Evolutionary conservation across 108 stramenopile genomes (phyloP).

Genomic region (Fragilaria crotonensis): DNA sequence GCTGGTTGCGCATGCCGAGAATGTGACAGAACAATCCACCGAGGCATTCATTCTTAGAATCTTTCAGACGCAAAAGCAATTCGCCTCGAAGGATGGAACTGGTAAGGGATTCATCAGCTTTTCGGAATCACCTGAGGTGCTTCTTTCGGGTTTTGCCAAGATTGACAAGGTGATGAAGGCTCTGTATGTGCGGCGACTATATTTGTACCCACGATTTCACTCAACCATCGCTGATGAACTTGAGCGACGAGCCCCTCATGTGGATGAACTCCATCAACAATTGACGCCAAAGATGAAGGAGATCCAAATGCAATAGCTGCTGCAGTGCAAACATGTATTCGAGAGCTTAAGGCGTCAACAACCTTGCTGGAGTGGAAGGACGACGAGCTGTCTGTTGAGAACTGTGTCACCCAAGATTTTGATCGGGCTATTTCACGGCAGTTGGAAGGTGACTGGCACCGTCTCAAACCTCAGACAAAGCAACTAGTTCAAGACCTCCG

Average conservation of each 20-base stretch:
- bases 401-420: slow-evolving; percentile 83
- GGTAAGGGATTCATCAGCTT: slow-evolving; percentile 86
- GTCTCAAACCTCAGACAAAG: slow-evolving; percentile 68
- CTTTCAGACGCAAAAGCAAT: slow-evolving; percentile 60
- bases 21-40: slow-evolving; percentile 81
- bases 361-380: slow-evolving; percentile 56
- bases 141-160: slow-evolving; percentile 83
- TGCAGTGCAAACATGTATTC: slow-evolving; percentile 77
- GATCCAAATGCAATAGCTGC: slow-evolving; percentile 85
- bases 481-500: slow-evolving; percentile 86
- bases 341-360: slow-evolving; percentile 68
- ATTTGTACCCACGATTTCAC: slow-evolving; percentile 95
- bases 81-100: slow-evolving; percentile 9
- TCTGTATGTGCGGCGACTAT: slow-evolving; percentile 73
- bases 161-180: slow-evolving; percentile 82
- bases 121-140: slow-evolving; percentile 76
- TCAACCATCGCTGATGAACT: slow-evolving; percentile 67
- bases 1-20: slow-evolving; percentile 88
- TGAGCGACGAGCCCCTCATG: slow-evolving; percentile 63
- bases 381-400: slow-evolving; percentile 71
- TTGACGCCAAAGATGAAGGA: slow-evolving; percentile 77
- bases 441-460: slow-evolving; percentile 95
- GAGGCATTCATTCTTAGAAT: slow-evolving; percentile 95
- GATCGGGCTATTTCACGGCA: slow-evolving; percentile 76
- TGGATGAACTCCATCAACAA: slow-evolving; percentile 82